Percentiles rank a stretch among this genome's conserved stretches.
Evolutionary conservation across 495 filamentous ascomycete species (phyloP).

Genomic region (Penicillium waksmanii): DNA sequence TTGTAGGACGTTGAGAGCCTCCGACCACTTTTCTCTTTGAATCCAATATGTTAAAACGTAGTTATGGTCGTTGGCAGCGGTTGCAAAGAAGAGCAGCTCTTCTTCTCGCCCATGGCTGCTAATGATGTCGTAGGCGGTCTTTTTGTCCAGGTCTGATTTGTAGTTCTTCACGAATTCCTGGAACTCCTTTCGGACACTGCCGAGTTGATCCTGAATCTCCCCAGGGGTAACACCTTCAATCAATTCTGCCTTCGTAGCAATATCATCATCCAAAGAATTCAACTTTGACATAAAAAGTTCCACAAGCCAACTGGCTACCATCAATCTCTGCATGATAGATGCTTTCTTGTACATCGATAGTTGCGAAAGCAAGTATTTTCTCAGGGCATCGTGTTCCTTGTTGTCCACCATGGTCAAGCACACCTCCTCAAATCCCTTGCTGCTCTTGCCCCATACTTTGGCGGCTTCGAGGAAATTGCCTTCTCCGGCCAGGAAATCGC

Average conservation of each 20-base stretch:
- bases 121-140: slow-evolving; percentile 94
- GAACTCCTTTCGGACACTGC: slow-evolving; percentile 71
- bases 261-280: slow-evolving; percentile 91
- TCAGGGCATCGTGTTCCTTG: slow-evolving; percentile 85
- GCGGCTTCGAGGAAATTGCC: slow-evolving; percentile 85
- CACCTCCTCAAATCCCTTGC: slow-evolving; percentile 95
- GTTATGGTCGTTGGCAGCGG: slow-evolving; percentile 84
- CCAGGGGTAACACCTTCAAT: slow-evolving; percentile 68
- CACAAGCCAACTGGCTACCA: slow-evolving; percentile 94
- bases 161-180: slow-evolving; percentile 85
- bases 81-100: slow-evolving; percentile 89
- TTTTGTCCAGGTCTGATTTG: slow-evolving; percentile 82
- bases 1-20: slow-evolving; percentile 84
- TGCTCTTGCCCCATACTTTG: slow-evolving; percentile 88
- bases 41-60: slow-evolving; percentile 97
- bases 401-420: slow-evolving; percentile 88
- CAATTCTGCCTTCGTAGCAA: slow-evolving; percentile 86
- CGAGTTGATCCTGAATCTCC: slow-evolving; percentile 74
- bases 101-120: slow-evolving; percentile 93
- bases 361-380: slow-evolving; percentile 88
- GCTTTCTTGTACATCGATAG: slow-evolving; percentile 80
- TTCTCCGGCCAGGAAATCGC: slow-evolving; percentile 81
- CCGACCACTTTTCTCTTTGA: slow-evolving; percentile 91
- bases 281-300: slow-evolving; percentile 98
- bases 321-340: slow-evolving; percentile 85